Evolutionary conservation across 2,329 filamentous ascomycete genomes (phyloP).

Genomic region (Eutypella sp.): DNA sequence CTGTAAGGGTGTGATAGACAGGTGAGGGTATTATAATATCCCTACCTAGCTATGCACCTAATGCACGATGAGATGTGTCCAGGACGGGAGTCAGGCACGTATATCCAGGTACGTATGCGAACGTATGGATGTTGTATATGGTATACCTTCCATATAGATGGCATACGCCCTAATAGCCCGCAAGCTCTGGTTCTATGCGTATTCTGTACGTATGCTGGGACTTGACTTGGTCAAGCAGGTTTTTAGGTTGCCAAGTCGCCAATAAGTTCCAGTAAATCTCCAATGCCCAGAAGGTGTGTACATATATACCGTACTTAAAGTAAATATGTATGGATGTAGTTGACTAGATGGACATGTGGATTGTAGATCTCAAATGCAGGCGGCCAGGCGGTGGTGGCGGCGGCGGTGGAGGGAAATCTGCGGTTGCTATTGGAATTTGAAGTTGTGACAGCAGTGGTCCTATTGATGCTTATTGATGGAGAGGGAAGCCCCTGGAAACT

Average conservation of each 20-base stretch:
- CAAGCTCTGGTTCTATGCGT: too few species aligned
- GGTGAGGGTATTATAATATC: too few species aligned
- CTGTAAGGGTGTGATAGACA: too few species aligned
- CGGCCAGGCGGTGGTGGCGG: background rate
- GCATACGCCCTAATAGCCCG: too few species aligned
- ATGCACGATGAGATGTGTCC: background rate
- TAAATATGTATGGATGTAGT: slow-evolving; percentile 3
- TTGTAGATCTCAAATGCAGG: background rate
- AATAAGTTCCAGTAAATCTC: too few species aligned
- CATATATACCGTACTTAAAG: too few species aligned
- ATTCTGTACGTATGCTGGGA: too few species aligned
- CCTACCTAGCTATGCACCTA: background rate
- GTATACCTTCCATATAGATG: background rate
- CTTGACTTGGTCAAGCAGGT: too few species aligned
- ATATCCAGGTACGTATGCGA: background rate
- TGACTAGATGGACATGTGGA: background rate
- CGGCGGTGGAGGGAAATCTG: background rate
- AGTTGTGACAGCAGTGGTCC: slow-evolving; percentile 8
- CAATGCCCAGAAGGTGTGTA: too few species aligned
- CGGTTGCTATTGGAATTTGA: background rate
- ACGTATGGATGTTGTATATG: background rate
- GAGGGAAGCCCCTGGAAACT: too few species aligned
- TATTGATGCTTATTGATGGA: background rate
- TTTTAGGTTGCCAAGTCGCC: too few species aligned
- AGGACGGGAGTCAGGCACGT: background rate